Conservation (phyloP, 2,329 filamentous ascomycete genomes). For the Fusarium falciforme region DNA sequence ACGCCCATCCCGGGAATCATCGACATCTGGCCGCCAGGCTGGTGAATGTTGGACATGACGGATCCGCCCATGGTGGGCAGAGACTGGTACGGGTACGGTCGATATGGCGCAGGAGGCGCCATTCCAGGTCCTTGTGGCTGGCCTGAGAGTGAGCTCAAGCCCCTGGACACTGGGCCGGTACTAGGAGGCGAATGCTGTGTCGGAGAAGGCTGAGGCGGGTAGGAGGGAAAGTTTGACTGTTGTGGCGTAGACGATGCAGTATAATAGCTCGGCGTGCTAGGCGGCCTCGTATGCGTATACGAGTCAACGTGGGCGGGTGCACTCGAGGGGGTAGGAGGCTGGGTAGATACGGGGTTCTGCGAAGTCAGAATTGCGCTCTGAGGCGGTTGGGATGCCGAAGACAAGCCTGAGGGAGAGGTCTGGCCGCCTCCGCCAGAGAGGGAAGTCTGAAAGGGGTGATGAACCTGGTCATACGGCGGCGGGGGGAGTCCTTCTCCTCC, state of each 20-base stretch:
- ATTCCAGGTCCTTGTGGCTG: constrained; percentile 44
- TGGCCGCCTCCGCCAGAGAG: constrained; percentile 61
- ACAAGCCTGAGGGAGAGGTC: constrained; percentile 44
- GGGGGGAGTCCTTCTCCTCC: constrained; percentile 72
- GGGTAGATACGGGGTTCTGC: constrained; percentile 49
- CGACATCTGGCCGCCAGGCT: constrained; percentile 77
- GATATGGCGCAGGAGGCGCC: constrained; percentile 64
- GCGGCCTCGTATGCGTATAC: constrained; percentile 62
- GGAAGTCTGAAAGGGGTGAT: constrained; percentile 72
- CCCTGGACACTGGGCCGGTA: constrained; percentile 51
- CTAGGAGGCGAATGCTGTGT: constrained; percentile 61
- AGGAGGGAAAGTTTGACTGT: constrained; percentile 58
- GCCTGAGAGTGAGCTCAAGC: constrained; percentile 50
- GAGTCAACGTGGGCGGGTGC: constrained; percentile 68
- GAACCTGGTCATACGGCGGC: constrained; percentile 75
- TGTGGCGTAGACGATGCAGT: constrained; percentile 62
- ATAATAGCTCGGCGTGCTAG: constrained; percentile 72
- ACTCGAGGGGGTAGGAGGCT: constrained; percentile 62
- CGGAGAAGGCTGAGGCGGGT: constrained; percentile 49
- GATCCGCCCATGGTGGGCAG: constrained; percentile 73
- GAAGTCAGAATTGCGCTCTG: constrained; percentile 43
- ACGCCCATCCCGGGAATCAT: constrained; percentile 72
- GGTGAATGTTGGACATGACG: constrained; percentile 83
- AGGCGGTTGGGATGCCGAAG: constrained; percentile 45
- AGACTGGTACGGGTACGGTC: constrained; percentile 60